These are phyloP conservation scores for Trichothecium roseum DNA, from an alignment of 2,329 filamentous ascomycete species.

Conservation along the genomic window DNA sequence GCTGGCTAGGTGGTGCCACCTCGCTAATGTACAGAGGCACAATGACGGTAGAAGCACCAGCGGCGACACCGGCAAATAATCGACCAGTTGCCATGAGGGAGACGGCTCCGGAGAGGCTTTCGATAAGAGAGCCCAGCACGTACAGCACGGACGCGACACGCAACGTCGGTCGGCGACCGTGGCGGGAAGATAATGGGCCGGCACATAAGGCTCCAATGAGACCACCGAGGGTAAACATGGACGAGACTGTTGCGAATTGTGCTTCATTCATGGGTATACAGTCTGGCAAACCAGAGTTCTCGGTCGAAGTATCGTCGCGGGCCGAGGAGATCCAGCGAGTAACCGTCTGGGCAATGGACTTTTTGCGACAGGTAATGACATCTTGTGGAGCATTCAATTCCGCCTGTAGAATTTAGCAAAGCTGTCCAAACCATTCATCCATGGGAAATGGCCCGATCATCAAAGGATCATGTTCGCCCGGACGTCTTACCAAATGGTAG, in stretches of 20 bases:
- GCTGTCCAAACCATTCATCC: neutral
- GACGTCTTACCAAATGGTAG: slow-evolving; percentile 67
- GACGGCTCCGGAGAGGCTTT: slow-evolving; percentile 61
- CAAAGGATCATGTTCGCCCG: slow-evolving; percentile 1
- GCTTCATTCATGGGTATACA: slow-evolving; percentile 83
- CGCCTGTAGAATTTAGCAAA: slow-evolving; percentile 35
- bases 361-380: slow-evolving; percentile 75
- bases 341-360: slow-evolving; percentile 18
- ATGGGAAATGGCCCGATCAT: too few species aligned
- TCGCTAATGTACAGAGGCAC: slow-evolving; percentile 94
- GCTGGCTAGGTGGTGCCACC: slow-evolving; percentile 63
- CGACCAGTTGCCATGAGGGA: slow-evolving; percentile 61
- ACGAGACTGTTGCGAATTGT: slow-evolving; percentile 77
- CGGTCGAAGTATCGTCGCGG: slow-evolving; percentile 5
- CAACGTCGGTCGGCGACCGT: slow-evolving; percentile 69
- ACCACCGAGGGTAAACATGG: slow-evolving; percentile 84
- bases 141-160: slow-evolving; percentile 69
- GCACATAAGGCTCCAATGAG: slow-evolving; percentile 71
- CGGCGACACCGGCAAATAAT: slow-evolving; percentile 70
- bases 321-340: slow-evolving; percentile 10
- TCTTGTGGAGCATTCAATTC: slow-evolving; percentile 93
- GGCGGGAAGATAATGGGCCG: slow-evolving; percentile 66
- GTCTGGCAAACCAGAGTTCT: slow-evolving; percentile 41
- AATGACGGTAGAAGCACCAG: slow-evolving; percentile 83
- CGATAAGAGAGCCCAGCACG: slow-evolving; percentile 62